Evolutionary conservation across 2,329 filamentous ascomycete genomes (phyloP), one percentile per base, ranked within the genome.

Genomic region (Talaromyces sp.): DNA sequence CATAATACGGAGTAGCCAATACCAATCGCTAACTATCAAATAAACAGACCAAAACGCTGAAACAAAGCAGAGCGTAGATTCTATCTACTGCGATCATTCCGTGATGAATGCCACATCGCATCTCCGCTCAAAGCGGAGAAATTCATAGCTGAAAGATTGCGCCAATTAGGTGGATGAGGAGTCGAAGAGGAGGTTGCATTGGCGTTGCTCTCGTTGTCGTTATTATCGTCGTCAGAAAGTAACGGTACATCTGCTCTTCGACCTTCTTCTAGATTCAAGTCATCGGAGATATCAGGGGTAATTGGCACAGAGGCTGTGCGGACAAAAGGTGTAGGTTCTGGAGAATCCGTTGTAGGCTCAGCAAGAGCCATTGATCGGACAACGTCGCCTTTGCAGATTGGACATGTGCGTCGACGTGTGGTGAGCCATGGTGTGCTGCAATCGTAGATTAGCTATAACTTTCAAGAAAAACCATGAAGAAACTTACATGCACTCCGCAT

Each of bases 371-470:
- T 73, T 1, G 81, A 82, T 50, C 81, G 78, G 16, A 99, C 94
- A 41, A 99, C 95, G 74, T 99, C 95, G 58, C 93, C 93, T 81
- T 99, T 99, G 82, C 95, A 99, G 67, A 99, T 98, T 0, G 95
- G 95, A 73, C 95, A 99, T n/a, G 95, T 99, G 68, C 95, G 89
- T 68, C 95, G 90, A 58, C 94, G 89, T 16, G 93, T 98, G 0
- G 94, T 97, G 61, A 99, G 83, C 95, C 95, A 99, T 1, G 95
- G 95, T 4, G 95, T 98, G 74, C 93, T 97, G 19, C 19, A 4
- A 16, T 19, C 5, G 8, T 19, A 63, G 14, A 24, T 54, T 16
- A 61, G 35, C 33, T 56, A 43, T 49, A 24, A 24, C 31, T 39
- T 35, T 19, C 5, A 59, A 31, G n/a, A 31, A 39, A 50, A 22